phyloP scores from a whole-genome alignment of 2,329 filamentous ascomycete genomes.

The Ramichloridium luteum region DNA sequence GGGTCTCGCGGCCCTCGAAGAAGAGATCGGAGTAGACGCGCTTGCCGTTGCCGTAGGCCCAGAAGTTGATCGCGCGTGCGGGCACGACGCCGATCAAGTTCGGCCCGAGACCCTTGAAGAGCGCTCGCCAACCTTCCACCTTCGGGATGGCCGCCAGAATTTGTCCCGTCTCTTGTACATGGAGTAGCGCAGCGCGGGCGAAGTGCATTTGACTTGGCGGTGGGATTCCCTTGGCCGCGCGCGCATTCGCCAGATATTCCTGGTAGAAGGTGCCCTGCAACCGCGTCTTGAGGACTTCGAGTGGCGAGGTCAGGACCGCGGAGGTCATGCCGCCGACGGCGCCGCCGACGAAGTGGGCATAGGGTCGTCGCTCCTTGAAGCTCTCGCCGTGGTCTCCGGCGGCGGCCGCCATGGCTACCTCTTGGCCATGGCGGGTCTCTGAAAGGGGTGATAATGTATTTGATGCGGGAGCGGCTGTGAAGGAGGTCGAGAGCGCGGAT shows the following conservation, averaged over 20 bases:
- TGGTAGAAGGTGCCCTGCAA: slow-evolving; percentile 94
- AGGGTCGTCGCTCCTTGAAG: slow-evolving; percentile 50
- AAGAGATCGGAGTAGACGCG: slow-evolving; percentile 62
- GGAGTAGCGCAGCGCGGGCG: slow-evolving; percentile 53
- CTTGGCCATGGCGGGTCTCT: no score
- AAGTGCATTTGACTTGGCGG: slow-evolving; percentile 50
- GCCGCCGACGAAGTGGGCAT: slow-evolving; percentile 85
- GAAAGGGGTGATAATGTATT: no score
- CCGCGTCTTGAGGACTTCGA: slow-evolving; percentile 87
- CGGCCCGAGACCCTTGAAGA: slow-evolving; percentile 88
- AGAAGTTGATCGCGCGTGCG: slow-evolving; percentile 86
- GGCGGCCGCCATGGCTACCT: slow-evolving; percentile 26
- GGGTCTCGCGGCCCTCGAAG: slow-evolving; percentile 56
- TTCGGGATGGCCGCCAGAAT: slow-evolving; percentile 72
- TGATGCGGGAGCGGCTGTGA: no score
- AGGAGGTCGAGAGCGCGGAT: no score
- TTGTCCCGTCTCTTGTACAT: slow-evolving; percentile 74
- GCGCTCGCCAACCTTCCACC: slow-evolving; percentile 68
- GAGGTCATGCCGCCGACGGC: slow-evolving; percentile 84
- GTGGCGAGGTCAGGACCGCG: slow-evolving; percentile 80
- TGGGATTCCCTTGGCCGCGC: slow-evolving; percentile 45
- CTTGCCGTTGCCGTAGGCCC: slow-evolving; percentile 86
- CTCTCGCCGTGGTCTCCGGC: slow-evolving; percentile 31
- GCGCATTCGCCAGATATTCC: slow-evolving; percentile 58
- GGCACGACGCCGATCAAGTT: slow-evolving; percentile 85